Evolutionary conservation across 371 early-diverging fungal species (phyloP), one percentile per base, ranked within the genome.

Genomic region (Syncephalastrum sp.): DNA sequence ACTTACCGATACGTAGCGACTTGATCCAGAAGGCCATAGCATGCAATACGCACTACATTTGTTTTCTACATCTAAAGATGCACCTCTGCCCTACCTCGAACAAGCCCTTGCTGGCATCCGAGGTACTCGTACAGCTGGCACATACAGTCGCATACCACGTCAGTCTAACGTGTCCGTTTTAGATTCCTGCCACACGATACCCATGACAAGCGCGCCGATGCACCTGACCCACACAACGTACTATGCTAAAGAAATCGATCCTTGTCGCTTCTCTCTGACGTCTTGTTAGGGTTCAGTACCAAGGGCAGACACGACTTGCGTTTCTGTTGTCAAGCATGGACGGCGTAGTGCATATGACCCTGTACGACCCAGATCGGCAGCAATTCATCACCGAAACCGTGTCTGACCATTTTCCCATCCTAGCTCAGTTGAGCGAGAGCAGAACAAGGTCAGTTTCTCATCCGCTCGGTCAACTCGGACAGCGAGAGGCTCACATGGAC

Each of bases 261-360:
- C 29, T 0, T 29, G 29, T 7, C 4, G n/a, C n/a, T 29, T 21
- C 21, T 29, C 29, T 29, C 29, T 29, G 29, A 29, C 29, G 29
- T 29, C 29, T 29, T 7, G 29, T 6, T 29, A 29, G 29, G 29
- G 7, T 57, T 15, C 47, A 70, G 67, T 57, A 65, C 64, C 4
- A 47, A 60, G 8, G 56, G 60, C 23, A 24, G 29, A 16, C 67
- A 63, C 29, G 29, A 45, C 55, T 48, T 10, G 67, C 74, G 6
- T 75, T 82, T 51, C 47, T 82, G 21, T 38, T 81, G 19, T 53
- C 74, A 47, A 67, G 69, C 0, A 71, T 68, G 52, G 81, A 82
- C 53, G 77, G 79, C 5, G 61, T 63, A 5, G 60, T 73, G 7
- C 82, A 79, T 43, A 48, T 79, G 29, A 29, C 29, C 6, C 7